A percentile compares a stretch with the other conserved stretches of the same genome.
phyloP scores from a whole-genome alignment of 495 filamentous ascomycete genomes.

The Rostrohypoxylon terebratum region DNA sequence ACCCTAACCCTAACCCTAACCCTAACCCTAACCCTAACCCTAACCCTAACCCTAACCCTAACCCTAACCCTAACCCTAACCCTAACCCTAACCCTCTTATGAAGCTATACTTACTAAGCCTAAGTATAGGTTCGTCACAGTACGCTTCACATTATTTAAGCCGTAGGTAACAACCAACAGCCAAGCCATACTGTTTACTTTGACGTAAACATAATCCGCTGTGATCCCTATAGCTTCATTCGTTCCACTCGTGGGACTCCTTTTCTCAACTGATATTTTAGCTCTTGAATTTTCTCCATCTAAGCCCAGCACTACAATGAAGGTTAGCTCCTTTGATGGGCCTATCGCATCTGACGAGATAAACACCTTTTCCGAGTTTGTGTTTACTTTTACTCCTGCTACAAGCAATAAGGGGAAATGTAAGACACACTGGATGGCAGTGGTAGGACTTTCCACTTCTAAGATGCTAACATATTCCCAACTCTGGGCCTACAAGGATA shows the following conservation, averaged over 20 bases:
- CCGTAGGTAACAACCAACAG: neutral
- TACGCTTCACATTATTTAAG: neutral
- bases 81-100: neutral
- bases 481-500: neutral
- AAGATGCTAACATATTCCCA: neutral
- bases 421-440: neutral
- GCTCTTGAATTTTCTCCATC: neutral
- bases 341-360: neutral
- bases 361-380: neutral
- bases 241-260: neutral
- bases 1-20: neutral
- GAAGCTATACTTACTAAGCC: too few relatives aligned
- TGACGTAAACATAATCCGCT: slow-evolving; percentile 41
- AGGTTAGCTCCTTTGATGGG: neutral
- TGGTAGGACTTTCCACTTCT: neutral
- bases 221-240: too few relatives aligned
- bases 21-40: neutral
- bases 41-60: neutral
- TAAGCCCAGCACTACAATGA: neutral
- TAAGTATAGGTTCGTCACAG: neutral
- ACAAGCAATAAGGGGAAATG: neutral
- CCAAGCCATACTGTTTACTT: neutral
- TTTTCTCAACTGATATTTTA: neutral
- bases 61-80: neutral
- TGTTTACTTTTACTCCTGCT: neutral